Percentiles rank a stretch among this genome's conserved stretches.
These are phyloP conservation scores for Aspergillus flavus DNA, from an alignment of 2,329 filamentous ascomycete genomes.

Conservation along the genomic window DNA sequence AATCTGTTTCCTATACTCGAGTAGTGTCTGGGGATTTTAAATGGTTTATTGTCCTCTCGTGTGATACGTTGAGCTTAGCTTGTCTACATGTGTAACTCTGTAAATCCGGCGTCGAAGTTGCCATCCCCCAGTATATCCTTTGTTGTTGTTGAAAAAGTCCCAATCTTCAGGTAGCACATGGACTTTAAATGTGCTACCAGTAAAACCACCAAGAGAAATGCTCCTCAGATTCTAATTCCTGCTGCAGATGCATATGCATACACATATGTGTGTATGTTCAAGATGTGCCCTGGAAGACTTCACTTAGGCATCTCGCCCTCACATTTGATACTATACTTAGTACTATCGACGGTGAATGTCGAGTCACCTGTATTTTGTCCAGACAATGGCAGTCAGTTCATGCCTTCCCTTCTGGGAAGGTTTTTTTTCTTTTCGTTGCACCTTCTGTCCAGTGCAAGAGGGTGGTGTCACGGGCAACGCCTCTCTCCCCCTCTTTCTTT, in stretches of 20 bases:
- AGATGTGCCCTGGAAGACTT: not conserved
- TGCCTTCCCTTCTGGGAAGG: not conserved
- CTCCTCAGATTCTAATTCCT: not conserved
- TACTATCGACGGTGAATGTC: not conserved
- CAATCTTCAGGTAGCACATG: not conserved
- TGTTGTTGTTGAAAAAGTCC: not conserved
- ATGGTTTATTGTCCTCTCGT: not conserved
- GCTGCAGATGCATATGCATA: not conserved
- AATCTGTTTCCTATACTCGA: not conserved
- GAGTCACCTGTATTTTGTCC: not conserved
- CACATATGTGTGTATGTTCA: not conserved
- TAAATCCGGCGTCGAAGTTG: no score
- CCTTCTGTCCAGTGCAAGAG: not conserved
- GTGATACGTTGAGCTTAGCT: not conserved
- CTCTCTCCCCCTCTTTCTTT: conserved; percentile 2
- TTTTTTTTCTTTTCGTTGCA: not conserved
- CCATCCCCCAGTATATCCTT: no score
- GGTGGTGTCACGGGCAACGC: not conserved
- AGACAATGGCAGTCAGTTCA: no score
- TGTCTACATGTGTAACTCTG: not conserved
- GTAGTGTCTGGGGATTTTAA: no score
- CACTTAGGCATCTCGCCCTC: not conserved
- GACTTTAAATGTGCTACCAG: not conserved
- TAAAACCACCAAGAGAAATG: not conserved
- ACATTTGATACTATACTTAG: not conserved